A percentile compares a stretch with the other conserved stretches of the same genome.
Conservation (phyloP, 345 rosid species). For the Eucalyptus virginea region DNA sequence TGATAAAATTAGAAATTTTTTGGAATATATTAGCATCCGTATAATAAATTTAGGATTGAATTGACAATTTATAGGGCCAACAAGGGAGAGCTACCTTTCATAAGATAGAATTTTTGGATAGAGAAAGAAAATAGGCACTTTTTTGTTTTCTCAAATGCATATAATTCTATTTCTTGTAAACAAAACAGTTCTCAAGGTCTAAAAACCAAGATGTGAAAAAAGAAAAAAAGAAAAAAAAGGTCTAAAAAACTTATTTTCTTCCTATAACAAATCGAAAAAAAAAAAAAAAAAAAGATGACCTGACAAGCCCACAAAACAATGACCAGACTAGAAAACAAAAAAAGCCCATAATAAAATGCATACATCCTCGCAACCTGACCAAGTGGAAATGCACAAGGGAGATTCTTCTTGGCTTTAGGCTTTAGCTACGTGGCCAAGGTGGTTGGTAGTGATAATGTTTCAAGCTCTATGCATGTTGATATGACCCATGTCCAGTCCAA, state of each 20-base stretch:
- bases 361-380: background rate
- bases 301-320: background rate
- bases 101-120: background rate
- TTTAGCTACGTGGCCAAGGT: background rate
- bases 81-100: background rate
- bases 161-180: background rate
- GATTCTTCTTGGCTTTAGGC: background rate
- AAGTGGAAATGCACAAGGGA: background rate
- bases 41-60: background rate
- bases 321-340: background rate
- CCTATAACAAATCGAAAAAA: background rate
- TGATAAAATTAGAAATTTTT: background rate
- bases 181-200: background rate
- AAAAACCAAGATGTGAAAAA: background rate
- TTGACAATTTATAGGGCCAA: fast-evolving
- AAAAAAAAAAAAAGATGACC: background rate
- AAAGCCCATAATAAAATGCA: background rate
- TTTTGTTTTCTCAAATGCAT: background rate
- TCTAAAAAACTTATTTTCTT: no score
- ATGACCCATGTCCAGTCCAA: background rate
- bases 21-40: fast-evolving
- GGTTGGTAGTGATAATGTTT: background rate
- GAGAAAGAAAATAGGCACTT: background rate
- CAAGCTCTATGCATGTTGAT: background rate
- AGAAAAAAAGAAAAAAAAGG: no score